Base-by-base conservation (phyloP, 2,329 filamentous ascomycete genomes). In the Zalaria sp. region DNA sequence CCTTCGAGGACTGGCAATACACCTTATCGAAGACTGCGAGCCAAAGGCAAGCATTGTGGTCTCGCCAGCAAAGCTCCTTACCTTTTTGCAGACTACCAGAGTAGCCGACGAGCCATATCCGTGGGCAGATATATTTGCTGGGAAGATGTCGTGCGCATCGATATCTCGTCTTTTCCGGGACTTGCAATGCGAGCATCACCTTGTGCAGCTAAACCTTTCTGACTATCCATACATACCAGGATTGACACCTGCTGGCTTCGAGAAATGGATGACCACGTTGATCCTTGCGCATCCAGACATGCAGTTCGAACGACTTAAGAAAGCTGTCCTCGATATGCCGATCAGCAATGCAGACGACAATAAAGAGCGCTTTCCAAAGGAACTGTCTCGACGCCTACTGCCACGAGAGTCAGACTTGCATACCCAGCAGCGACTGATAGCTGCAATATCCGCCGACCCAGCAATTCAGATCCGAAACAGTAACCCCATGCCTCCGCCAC, bases 211-310 rank as follows among this genome's bases (percentile, higher is more conserved):
- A 38, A 49, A 65, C 11, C 18, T 18, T 18, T 18, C 18, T 18
- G 63, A 65, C n/a, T 46, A 52, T 9, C 66, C 67, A 5, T 54
- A 51, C 25, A 58, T 68, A 18, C 67, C 67, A 4, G 65, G 59
- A 4, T 51, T 71, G 32, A 71, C 67, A 3, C 66, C 67, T 5
- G 43, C 55, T 18, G 67, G 67, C 5, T 71, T 71, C 43, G 55
- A 66, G 35, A 52, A 55, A 11, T 93, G 84, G 79, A 77, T 83
- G 65, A 79, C 75, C 1, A 67, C 75, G 34, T 73, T 84, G 57
- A 80, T 89, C 32, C 73, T 77, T 48, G 82, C 84, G 1, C 78
- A 86, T 48, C 87, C 87, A 0, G 78, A 86, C 34, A 70, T 75
- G 37, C 86, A 93, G 58, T 80, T 77, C 44, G 69, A 73, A 35